Evolutionary conservation across 1,284 basidiomycete species (phyloP).

Genomic region (Pseudozyma pruni): DNA sequence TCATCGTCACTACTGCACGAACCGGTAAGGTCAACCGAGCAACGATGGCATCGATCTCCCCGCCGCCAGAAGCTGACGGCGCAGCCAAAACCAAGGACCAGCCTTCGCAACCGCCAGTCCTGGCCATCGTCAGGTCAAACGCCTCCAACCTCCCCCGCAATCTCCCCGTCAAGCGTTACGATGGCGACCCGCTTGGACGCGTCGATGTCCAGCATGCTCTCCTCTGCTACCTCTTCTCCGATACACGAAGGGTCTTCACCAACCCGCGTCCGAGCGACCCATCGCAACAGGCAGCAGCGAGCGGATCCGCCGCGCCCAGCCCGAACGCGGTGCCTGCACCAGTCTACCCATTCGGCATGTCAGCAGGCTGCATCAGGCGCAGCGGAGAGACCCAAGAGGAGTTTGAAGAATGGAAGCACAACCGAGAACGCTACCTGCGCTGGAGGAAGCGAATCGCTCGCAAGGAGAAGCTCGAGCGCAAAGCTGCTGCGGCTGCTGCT

Average conservation of each 20-base stretch:
- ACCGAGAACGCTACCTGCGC: conserved; percentile 25
- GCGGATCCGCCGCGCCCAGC: conserved; percentile 21
- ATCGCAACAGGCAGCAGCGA: conserved; percentile 22
- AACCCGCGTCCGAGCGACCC: conserved; percentile 69
- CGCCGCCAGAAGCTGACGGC: conserved; percentile 15
- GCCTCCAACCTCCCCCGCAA: conserved; percentile 55
- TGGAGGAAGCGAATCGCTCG: conserved; percentile 40
- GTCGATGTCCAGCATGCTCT: conserved; percentile 85
- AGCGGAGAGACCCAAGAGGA: conserved; percentile 59
- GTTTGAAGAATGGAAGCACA: conserved; percentile 40
- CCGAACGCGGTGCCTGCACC: conserved; percentile 36
- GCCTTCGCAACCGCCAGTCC: conserved; percentile 17
- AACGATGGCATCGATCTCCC: conserved; percentile 17
- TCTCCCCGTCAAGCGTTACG: conserved; percentile 65
- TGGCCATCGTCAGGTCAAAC: conserved; percentile 33
- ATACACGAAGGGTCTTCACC: conserved; percentile 78
- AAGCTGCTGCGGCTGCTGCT: conserved; percentile 26
- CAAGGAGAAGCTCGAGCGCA: conserved; percentile 37
- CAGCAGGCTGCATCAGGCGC: conserved; percentile 52
- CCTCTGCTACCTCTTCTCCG: conserved; percentile 79
- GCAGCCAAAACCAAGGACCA: conserved; percentile 7
- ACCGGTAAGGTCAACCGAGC: neutral
- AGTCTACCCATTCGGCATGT: conserved; percentile 63
- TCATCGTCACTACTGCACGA: conserved; percentile 1
- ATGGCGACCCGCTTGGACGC: conserved; percentile 61